These are phyloP conservation scores for Coemansia sp. DNA, from an alignment of 192 early-diverging fungal species.

Conservation along the genomic window DNA sequence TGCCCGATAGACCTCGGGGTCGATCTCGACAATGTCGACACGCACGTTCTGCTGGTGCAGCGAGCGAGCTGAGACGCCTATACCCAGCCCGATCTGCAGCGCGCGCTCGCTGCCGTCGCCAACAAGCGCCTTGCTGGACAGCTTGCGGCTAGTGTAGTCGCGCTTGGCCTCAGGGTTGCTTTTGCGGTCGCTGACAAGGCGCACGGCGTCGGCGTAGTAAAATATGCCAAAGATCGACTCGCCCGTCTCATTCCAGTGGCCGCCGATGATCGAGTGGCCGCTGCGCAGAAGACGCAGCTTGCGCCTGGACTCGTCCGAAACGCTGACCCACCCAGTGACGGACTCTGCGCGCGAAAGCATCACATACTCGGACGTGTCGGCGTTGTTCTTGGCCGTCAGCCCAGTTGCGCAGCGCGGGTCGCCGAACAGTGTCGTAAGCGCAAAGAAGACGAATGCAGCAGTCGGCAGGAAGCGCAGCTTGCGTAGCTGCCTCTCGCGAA, in stretches of 20 bases:
- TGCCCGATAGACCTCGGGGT: conserved; percentile 69
- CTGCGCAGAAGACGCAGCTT: conserved; percentile 74
- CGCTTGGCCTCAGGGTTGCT: conserved; percentile 18
- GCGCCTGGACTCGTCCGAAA: conserved; percentile 57
- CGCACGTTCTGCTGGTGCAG: conserved; percentile 59
- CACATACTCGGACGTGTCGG: conserved; percentile 20
- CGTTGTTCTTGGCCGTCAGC: conserved; percentile 46
- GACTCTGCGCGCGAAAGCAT: conserved; percentile 77
- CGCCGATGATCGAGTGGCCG: conserved; percentile 88
- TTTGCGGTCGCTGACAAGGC: conserved; percentile 40
- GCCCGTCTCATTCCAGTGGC: conserved; percentile 63
- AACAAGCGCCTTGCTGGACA: conserved; percentile 6
- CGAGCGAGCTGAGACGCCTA: conserved; percentile 72
- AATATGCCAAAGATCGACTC: conserved; percentile 82
- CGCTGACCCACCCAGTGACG: conserved; percentile 77
- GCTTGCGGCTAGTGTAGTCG: background rate
- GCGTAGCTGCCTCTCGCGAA: conserved; percentile 13
- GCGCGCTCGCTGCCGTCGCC: conserved; percentile 46
- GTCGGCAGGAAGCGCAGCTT: conserved; percentile 27
- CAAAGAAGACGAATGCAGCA: conserved; percentile 9
- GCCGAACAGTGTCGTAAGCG: conserved; percentile 17
- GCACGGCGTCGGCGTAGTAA: conserved; percentile 79
- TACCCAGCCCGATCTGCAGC: conserved; percentile 72
- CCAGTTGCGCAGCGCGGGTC: conserved; percentile 58
- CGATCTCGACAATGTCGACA: conserved; percentile 85